Conservation (phyloP, 345 rosid genomes). For the Populus ilicifolia region DNA sequence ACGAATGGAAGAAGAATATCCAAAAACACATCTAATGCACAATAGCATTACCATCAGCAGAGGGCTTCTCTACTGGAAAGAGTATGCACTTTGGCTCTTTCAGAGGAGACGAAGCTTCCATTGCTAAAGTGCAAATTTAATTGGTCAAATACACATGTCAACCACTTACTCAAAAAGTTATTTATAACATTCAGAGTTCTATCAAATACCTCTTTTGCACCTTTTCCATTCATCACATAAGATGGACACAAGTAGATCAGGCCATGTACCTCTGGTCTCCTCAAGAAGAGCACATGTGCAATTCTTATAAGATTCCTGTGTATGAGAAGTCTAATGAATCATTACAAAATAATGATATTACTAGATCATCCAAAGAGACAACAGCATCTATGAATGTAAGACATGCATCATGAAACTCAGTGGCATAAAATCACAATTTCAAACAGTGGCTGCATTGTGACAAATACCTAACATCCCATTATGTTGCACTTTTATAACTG, state of each 20-base stretch:
- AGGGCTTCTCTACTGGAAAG: constrained; percentile 50
- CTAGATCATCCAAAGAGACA: background rate
- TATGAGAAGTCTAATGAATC: constrained; percentile 4
- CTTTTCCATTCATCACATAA: constrained; percentile 87
- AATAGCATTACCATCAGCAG: constrained; percentile 49
- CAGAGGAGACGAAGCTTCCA: constrained; percentile 81
- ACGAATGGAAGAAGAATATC: background rate
- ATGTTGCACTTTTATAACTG: background rate
- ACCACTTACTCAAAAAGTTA: constrained; percentile 8
- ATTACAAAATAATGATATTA: background rate
- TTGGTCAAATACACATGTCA: constrained; percentile 17
- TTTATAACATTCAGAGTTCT: constrained; percentile 9
- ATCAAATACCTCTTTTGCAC: constrained; percentile 80
- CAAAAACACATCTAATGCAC: background rate
- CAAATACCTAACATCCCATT: background rate
- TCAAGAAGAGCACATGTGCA: constrained; percentile 42
- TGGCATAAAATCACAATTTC: background rate
- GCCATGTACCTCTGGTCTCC: constrained; percentile 80
- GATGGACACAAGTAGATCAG: constrained; percentile 68
- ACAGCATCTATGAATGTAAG: background rate
- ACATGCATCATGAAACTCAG: background rate
- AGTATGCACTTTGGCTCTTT: constrained; percentile 81
- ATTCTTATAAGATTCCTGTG: constrained; percentile 68
- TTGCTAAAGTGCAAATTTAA: constrained; percentile 40
- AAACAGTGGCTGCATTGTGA: background rate